Base-by-base conservation (phyloP, 1,284 basidiomycete genomes). In the Caloboletus firmus region DNA sequence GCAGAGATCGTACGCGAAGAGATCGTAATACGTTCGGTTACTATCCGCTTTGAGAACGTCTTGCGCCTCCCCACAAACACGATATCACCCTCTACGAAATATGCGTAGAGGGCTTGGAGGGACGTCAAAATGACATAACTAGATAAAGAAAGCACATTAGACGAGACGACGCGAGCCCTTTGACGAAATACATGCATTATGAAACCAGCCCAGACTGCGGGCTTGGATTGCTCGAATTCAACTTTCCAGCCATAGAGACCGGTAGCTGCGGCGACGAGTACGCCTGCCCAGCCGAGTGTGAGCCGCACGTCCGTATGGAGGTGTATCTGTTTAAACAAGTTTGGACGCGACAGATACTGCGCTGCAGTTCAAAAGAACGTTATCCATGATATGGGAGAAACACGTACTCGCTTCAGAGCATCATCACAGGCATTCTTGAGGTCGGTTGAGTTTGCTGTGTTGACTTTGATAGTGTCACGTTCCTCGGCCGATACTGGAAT, bases 391-490 rank as follows among this genome's bases (percentile, higher is more conserved):
- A 13, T 37, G 22, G 1, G 20, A 30, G 32, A 22, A 13, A 43
- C 28, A 82, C 91, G 61, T 67, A 95, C 94, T 69, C 90, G 85
- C 73, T 91, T 93, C 58, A 96, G 76, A 37, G 88, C 87, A 76
- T 96, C 94, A 70, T 97, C 95, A 61, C 91, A 88, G 13, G 94
- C 85, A 63, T 87, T 85, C 77, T 96, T 96, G 69, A 97, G 82
- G 67, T 96, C 94, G 20, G 80, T 80, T 46, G 84, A 66, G 68
- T 82, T 93, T 26, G 85, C 80, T 63, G 89, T 91, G 79, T 97
- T 97, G 60, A 95, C 85, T 67, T 88, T 90, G 66, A 94, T 79
- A 24, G 76, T 73, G 47, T 92, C 89, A 48, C 86, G 77, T 41
- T 80, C 77, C 53, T 73, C 74, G 1, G 73, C 60, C 17, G 76